Conservation (phyloP, 768 basidiomycete genomes). For the Omphalotus guepiniiformis region DNA sequence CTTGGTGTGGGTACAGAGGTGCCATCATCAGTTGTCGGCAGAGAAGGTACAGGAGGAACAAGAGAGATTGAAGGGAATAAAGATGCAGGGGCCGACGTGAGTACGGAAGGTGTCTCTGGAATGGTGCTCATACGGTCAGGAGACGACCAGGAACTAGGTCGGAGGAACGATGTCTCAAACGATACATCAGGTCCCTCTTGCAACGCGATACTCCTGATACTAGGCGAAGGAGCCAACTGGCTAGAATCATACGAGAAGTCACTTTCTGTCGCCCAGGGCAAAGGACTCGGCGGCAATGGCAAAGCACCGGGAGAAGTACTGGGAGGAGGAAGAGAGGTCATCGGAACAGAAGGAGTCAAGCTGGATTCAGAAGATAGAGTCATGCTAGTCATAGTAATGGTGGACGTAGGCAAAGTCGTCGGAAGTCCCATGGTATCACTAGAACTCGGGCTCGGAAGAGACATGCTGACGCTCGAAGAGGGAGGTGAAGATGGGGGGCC, state of each 20-base stretch:
- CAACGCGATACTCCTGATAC: conserved; percentile 46
- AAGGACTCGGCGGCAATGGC: conserved; percentile 19
- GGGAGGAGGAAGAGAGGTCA: conserved; percentile 30
- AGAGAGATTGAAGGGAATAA: conserved; percentile 30
- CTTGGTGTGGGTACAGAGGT: conserved; percentile 7
- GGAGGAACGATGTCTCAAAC: conserved; percentile 70
- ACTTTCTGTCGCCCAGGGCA: conserved; percentile 57
- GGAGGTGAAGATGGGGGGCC: neutral
- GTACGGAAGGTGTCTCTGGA: conserved; percentile 26
- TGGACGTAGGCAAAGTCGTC: conserved; percentile 27
- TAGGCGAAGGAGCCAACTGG: conserved; percentile 67
- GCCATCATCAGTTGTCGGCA: conserved; percentile 6
- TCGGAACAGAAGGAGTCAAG: conserved; percentile 38
- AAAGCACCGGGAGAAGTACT: conserved; percentile 33
- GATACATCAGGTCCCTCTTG: conserved; percentile 62
- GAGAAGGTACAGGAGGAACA: conserved; percentile 26
- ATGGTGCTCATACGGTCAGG: conserved; percentile 41
- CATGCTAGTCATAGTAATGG: conserved; percentile 21
- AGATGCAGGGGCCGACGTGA: conserved; percentile 28
- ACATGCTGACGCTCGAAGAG: neutral
- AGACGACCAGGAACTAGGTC: conserved; percentile 54
- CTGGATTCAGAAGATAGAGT: conserved; percentile 33
- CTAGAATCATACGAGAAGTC: conserved; percentile 76
- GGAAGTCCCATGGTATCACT: conserved; percentile 15
- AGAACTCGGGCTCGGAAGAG: conserved; percentile 8